Percentiles rank a stretch among this genome's conserved stretches.
phyloP scores from a whole-genome alignment of 495 filamentous ascomycete species.

The Neurospora tetraspora region DNA sequence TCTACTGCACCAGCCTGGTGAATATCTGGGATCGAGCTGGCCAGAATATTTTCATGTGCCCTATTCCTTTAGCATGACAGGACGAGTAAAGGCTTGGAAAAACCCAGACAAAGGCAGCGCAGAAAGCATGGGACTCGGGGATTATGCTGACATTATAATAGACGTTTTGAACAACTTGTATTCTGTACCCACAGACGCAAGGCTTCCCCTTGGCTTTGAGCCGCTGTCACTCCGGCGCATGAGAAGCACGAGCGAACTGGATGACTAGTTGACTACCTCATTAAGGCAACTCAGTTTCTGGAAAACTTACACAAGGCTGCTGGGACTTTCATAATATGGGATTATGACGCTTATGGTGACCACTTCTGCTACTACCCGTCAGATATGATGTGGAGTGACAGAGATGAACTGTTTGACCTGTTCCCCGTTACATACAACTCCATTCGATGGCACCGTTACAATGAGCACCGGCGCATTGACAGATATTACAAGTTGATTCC shows the following conservation, averaged over 20 bases:
- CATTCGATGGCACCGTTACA: no score
- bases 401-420: no score
- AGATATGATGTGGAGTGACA: no score
- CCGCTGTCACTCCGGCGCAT: neutral
- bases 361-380: no score
- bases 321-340: neutral
- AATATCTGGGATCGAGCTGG: no score
- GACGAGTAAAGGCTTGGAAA: no score
- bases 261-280: neutral
- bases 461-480: no score
- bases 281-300: neutral
- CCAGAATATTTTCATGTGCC: neutral
- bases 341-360: neutral
- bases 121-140: neutral
- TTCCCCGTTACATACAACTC: no score
- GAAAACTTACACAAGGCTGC: neutral
- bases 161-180: neutral
- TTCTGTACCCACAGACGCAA: neutral
- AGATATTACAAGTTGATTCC: no score
- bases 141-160: neutral
- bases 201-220: neutral
- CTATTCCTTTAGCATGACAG: neutral
- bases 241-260: neutral
- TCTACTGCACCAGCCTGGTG: no score
- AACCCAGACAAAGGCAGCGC: no score